Evolutionary conservation across 192 early-diverging fungal species (phyloP).

Genomic region (Piromyces sp.): DNA sequence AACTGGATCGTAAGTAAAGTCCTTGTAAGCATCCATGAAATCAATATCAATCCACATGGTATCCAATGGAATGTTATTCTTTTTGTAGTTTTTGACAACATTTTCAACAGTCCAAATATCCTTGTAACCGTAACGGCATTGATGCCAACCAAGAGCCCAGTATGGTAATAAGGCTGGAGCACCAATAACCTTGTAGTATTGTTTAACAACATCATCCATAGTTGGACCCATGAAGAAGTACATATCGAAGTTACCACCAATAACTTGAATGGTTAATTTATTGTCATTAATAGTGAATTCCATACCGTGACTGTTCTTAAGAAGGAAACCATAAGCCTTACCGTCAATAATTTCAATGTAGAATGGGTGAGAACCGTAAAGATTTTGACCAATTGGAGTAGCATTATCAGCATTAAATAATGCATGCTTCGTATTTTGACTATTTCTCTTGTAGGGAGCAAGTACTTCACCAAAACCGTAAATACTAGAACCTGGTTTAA

Average conservation of each 20-base stretch:
- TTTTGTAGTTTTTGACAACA: constrained; percentile 29
- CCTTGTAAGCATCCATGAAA: constrained; percentile 45
- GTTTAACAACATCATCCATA: constrained; percentile 19
- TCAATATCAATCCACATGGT: constrained; percentile 51
- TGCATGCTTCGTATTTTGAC: constrained; percentile 12
- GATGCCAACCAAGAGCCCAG: constrained; percentile 45
- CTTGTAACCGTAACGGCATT: constrained; percentile 44
- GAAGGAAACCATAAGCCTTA: constrained; percentile 24
- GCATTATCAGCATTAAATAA: constrained; percentile 23
- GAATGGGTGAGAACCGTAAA: constrained; percentile 46
- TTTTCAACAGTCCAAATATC: constrained; percentile 31
- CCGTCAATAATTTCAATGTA: constrained; percentile 44
- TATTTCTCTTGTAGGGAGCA: constrained; percentile 25
- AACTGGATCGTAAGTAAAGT: constrained; percentile 36
- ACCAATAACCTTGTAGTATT: constrained; percentile 46
- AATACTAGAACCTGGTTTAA: constrained; percentile 37
- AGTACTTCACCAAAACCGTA: constrained; percentile 49
- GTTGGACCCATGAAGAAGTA: constrained; percentile 37
- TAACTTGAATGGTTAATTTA: constrained; percentile 36
- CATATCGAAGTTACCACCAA: constrained; percentile 47
- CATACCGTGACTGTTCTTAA: constrained; percentile 51
- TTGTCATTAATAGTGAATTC: constrained; percentile 27
- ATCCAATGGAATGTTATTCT: constrained; percentile 40
- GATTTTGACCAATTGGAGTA: constrained; percentile 25
- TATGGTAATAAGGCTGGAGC: constrained; percentile 37